A percentile compares a stretch with the other conserved stretches of the same genome.
Conservation (phyloP, 2,329 filamentous ascomycete genomes). For the Colletotrichum tropicale region DNA sequence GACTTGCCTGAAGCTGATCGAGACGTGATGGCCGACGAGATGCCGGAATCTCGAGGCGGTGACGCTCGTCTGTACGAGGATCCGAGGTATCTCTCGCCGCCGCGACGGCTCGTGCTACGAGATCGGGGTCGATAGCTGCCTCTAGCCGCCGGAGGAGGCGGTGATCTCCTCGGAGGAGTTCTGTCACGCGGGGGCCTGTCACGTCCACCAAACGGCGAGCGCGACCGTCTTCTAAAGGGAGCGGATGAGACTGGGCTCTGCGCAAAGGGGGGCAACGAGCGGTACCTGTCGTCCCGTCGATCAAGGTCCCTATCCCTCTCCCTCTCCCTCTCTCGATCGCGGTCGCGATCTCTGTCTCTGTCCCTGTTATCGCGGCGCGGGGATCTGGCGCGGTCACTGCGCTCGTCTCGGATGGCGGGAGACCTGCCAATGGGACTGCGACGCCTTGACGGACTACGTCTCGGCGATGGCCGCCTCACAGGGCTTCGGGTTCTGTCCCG, state of each 20-base stretch:
- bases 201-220: constrained; percentile 55
- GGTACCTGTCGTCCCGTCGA: constrained; percentile 47
- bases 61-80: constrained; percentile 51
- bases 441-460: constrained; percentile 41
- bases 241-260: neutral
- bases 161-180: constrained; percentile 41
- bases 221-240: constrained; percentile 52
- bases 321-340: constrained; percentile 27
- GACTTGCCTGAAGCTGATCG: constrained; percentile 55
- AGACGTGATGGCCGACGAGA: constrained; percentile 56
- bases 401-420: constrained; percentile 38
- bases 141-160: constrained; percentile 41
- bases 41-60: constrained; percentile 52
- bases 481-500: constrained; percentile 32
- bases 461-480: constrained; percentile 33
- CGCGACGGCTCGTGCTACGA: constrained; percentile 54
- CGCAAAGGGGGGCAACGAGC: constrained; percentile 19
- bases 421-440: constrained; percentile 25
- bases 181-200: constrained; percentile 45
- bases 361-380: constrained; percentile 25
- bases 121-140: constrained; percentile 59
- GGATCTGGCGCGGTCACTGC: constrained; percentile 38
- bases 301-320: constrained; percentile 33
- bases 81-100: constrained; percentile 38
- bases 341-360: constrained; percentile 36